Percentiles rank a stretch among this genome's conserved stretches.
Evolutionary conservation across 805 yeast genomes (phyloP).

Genomic region (Clavispora carvajalis): DNA sequence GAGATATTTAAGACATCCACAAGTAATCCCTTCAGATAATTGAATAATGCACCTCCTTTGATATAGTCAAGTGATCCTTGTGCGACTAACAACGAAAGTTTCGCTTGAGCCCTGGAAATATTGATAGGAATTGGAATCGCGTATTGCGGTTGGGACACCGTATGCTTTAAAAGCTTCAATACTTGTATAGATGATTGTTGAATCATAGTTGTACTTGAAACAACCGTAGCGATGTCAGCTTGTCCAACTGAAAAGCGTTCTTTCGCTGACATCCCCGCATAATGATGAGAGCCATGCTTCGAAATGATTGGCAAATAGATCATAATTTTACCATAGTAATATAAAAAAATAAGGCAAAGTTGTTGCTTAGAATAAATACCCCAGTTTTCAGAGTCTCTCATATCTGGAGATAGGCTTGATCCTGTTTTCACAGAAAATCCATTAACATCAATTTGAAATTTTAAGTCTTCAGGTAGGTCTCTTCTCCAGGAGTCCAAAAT

Average conservation of each 20-base stretch:
- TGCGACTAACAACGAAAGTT: slow-evolving; percentile 61
- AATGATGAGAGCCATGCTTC: slow-evolving; percentile 36
- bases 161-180: slow-evolving; percentile 44
- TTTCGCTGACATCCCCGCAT: slow-evolving; percentile 37
- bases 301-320: slow-evolving; percentile 39
- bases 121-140: slow-evolving; percentile 62
- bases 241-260: slow-evolving; percentile 35
- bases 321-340: slow-evolving; percentile 39
- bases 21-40: slow-evolving; percentile 58
- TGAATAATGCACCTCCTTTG: slow-evolving; percentile 75
- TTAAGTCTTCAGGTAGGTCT: slow-evolving; percentile 56
- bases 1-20: slow-evolving; percentile 46
- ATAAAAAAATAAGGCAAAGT: slow-evolving; percentile 44
- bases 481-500: slow-evolving; percentile 75
- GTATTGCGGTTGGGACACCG: slow-evolving; percentile 33
- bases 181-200: slow-evolving; percentile 67
- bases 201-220: slow-evolving; percentile 58
- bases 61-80: slow-evolving; percentile 77
- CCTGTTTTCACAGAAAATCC: slow-evolving; percentile 39
- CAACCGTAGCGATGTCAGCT: slow-evolving; percentile 23
- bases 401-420: slow-evolving; percentile 13
- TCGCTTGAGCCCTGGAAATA: slow-evolving; percentile 54
- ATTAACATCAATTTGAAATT: slow-evolving; percentile 59
- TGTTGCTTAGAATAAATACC: slow-evolving; percentile 38
- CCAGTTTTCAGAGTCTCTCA: slow-evolving; percentile 18